Evolutionary conservation across 2,329 filamentous ascomycete species (phyloP), one percentile per base, ranked within the genome.

Genomic region (Chrysosporium keratinophilum): DNA sequence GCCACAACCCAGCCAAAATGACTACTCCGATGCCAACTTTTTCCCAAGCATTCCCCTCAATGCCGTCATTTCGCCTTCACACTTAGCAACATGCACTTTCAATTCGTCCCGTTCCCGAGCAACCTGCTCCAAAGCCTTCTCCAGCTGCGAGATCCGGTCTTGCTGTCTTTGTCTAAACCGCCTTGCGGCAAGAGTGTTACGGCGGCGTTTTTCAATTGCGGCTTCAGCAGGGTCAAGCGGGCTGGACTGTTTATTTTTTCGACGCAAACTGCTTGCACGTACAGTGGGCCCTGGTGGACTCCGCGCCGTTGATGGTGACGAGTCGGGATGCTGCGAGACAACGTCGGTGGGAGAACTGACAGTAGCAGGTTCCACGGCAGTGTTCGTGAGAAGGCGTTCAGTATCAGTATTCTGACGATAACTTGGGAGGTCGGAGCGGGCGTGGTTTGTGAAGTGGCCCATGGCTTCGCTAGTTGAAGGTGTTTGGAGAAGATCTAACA

Each of bases 111-210:
- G 71, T 63, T 87, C 83, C 46, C 74, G 67, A 55, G 78, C 78
- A 63, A 82, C 76, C 42, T 77, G 74, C 45, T 76, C 76, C 41
- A 87, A 69, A 17, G 79, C 76, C 7, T 70, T 66, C 66, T 87
- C 83, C 33, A 87, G 74, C 57, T 80, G 77, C 23, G 69, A 70
- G 65, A 85, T 79, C 57, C 82, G 80, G 61, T 87, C 83, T 34
- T 86, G 75, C 44, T 82, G 79, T 65, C 84, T 84, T 65, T 87
- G 83, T 23, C 84, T 80, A 64, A 85, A 87, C 57, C 83, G 82
- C 57, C 82, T 77, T 31, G 84, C 84, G n/a, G 84, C 83, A 57
- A 85, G 75, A 12, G 83, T 87, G 67, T 87, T 87, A 57, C 80
- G 78, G 57, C 80, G 78, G 28, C 84, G 81, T 67, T 85, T 85